Percentiles rank a stretch among this genome's conserved stretches.
Evolutionary conservation across 306 rosid genomes (phyloP).

Genomic region (Quercus dentata): DNA sequence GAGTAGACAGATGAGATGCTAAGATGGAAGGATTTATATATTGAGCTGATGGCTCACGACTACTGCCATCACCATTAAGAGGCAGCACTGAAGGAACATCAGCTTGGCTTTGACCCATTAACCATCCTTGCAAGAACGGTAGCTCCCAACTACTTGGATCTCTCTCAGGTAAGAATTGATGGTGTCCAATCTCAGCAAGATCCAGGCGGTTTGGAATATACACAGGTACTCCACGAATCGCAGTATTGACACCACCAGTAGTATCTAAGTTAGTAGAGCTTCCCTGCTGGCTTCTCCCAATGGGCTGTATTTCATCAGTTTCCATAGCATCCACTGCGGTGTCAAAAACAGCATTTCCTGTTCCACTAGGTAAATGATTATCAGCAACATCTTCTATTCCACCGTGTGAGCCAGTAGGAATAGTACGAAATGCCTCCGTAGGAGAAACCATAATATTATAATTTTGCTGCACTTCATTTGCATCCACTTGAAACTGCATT

Average conservation of each 20-base stretch:
- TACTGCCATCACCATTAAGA: conserved; percentile 13
- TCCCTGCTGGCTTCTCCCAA: conserved; percentile 32
- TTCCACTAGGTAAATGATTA: conserved; percentile 34
- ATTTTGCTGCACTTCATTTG: conserved; percentile 22
- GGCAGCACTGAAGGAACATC: conserved; percentile 28
- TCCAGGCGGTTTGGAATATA: conserved; percentile 23
- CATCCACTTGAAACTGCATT: conserved; percentile 22
- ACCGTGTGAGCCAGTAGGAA: conserved; percentile 32
- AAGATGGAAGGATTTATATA: conserved; percentile 18
- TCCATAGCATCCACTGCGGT: conserved; percentile 36
- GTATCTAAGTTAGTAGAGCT: conserved; percentile 38
- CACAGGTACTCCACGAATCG: conserved; percentile 26
- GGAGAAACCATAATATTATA: conserved; percentile 16
- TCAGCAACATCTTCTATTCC: conserved; percentile 24
- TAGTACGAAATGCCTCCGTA: conserved; percentile 20
- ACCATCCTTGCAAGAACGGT: conserved; percentile 40
- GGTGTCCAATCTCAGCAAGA: conserved; percentile 38
- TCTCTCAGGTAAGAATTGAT: conserved; percentile 28
- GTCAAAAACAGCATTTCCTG: conserved; percentile 33
- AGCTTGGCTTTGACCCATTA: conserved; percentile 46
- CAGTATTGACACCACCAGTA: conserved; percentile 24
- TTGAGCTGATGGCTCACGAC: conserved; percentile 27
- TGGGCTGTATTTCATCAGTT: conserved; percentile 24
- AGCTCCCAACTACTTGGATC: conserved; percentile 38
- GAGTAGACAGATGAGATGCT: not conserved